Evolutionary conservation across 1,284 basidiomycete genomes (phyloP), one percentile per base, ranked within the genome.

Genomic region (Austropuccinia psidii): DNA sequence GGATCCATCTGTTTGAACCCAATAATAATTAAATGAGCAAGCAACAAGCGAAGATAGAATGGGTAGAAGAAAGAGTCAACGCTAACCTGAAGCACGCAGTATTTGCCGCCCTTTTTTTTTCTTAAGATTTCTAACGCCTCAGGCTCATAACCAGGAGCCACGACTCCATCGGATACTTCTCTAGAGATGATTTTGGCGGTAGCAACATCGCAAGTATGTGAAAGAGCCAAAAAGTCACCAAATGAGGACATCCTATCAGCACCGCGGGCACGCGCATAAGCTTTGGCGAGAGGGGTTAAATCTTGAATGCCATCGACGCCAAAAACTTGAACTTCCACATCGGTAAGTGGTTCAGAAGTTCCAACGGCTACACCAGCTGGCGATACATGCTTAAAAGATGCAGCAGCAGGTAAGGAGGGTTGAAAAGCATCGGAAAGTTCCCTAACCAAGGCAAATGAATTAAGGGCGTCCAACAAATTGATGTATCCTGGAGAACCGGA

Each of bases 221-320:
- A 96, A 15, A 99, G 86, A 0, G 93, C 95, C 79, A 99, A 95
- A 81, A 98, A 96, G 84, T 99, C 96, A 29, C 95, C 95, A 80
- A 98, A 99, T 5, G 93, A 97, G 1, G 93, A 97, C 95, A 99
- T 99, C 72, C 95, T 89, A 82, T 99, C 96, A 21, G 95, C 96
- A 76, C 93, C 89, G 80, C 96, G 88, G 70, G 95, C 96, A 75
- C 96, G 89, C 47, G 95, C 94, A 79, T 98, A 99, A 1, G 96
- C 96, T 73, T 87, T 87, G 29, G 95, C 95, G 60, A 98, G 85
- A 13, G 90, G 88, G 0, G 93, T 93, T 54, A 99, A 84, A 54
- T 89, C 85, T 79, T 91, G 89, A 74, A 98, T 84, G 79, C 98
- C 95, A 69, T 97, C 93, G 1, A 98, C 95, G 17, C 93, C 95